Conservation (phyloP, 306 rosid genomes). For the Castanea mollissima region DNA sequence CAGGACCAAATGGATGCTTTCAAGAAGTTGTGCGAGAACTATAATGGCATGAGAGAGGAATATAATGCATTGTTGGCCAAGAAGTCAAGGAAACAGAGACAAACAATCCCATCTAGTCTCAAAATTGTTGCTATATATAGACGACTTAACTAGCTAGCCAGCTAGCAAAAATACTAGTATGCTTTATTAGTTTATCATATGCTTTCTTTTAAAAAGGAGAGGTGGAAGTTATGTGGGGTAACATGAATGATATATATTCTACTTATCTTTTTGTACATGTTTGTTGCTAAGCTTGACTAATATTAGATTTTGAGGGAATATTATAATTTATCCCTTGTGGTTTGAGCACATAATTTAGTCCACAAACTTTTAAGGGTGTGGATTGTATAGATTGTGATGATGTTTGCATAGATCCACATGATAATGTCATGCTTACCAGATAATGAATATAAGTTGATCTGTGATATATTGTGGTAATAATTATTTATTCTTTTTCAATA, state of each 20-base stretch:
- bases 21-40: conserved; percentile 34
- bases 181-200: neutral
- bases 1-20: conserved; percentile 36
- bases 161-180: neutral
- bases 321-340: too few relatives aligned
- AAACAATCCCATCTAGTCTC: neutral
- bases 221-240: neutral
- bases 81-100: conserved; percentile 24
- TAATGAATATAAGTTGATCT: too few relatives aligned
- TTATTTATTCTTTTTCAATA: too few relatives aligned
- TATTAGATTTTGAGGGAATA: too few relatives aligned
- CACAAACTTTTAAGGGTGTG: too few relatives aligned
- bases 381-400: too few relatives aligned
- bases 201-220: neutral
- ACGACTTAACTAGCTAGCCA: neutral
- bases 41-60: conserved; percentile 41
- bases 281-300: too few relatives aligned
- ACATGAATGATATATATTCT: neutral
- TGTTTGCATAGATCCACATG: too few relatives aligned
- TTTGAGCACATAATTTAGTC: too few relatives aligned
- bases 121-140: neutral
- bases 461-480: too few relatives aligned
- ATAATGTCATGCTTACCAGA: too few relatives aligned
- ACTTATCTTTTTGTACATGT: too few relatives aligned
- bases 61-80: conserved; percentile 38